A percentile compares a stretch with the other conserved stretches of the same genome.
These are phyloP conservation scores for Manihot esculenta DNA, from an alignment of 441 rosid genomes.

Conservation along the genomic window DNA sequence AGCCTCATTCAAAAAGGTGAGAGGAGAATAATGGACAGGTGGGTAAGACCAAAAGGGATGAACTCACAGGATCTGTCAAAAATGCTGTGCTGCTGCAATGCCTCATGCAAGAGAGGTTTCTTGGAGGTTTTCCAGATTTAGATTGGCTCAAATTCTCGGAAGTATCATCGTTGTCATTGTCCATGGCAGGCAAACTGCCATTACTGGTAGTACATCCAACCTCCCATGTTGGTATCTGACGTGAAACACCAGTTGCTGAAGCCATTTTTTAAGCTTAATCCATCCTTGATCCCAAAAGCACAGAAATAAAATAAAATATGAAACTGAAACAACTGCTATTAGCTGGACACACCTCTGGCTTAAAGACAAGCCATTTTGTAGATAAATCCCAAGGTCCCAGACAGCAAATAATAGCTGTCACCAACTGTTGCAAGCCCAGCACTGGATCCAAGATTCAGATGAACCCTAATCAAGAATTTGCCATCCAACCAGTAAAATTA, in stretches of 20 bases:
- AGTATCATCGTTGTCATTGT: conserved; percentile 39
- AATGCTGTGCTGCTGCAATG: conserved; percentile 80
- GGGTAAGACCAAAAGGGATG: conserved; percentile 2
- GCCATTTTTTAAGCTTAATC: conserved; percentile 46
- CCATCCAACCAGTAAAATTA: not conserved
- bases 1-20: not conserved
- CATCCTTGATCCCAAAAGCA: conserved; percentile 4
- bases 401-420: conserved; percentile 23
- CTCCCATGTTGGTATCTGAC: conserved; percentile 37
- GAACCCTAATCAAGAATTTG: conserved; percentile 7
- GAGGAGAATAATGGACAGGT: no score
- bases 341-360: conserved; percentile 15
- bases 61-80: conserved; percentile 63
- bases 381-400: conserved; percentile 11
- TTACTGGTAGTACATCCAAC: conserved; percentile 22
- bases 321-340: not conserved
- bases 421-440: conserved; percentile 17
- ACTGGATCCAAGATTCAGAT: conserved; percentile 25
- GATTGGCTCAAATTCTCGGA: conserved; percentile 40
- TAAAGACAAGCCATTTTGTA: conserved; percentile 16
- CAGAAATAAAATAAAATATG: not conserved
- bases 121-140: conserved; percentile 64
- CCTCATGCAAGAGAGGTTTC: conserved; percentile 60
- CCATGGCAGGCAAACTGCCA: conserved; percentile 30
- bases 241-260: conserved; percentile 55